phyloP scores from a whole-genome alignment of 2,329 filamentous ascomycete species.

The Proliferodiscus dingleyae region DNA sequence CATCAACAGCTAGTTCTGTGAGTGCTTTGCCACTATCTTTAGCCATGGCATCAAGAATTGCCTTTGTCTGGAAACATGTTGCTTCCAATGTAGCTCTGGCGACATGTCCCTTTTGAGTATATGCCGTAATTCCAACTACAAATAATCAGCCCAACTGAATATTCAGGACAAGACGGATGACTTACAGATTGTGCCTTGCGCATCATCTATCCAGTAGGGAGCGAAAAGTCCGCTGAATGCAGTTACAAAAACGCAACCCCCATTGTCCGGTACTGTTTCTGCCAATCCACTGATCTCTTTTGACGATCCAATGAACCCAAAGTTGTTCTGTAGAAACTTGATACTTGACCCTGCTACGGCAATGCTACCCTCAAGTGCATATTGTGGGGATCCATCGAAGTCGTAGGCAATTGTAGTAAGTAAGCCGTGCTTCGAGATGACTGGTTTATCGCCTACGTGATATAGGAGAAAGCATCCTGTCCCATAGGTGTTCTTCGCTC shows the following conservation, averaged over 20 bases:
- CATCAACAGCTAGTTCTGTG: slow-evolving; percentile 74
- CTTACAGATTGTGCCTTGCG: slow-evolving; percentile 67
- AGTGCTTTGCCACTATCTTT: slow-evolving; percentile 75
- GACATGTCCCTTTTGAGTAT: slow-evolving; percentile 81
- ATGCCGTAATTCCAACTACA: slow-evolving; percentile 71
- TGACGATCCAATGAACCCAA: slow-evolving; percentile 52
- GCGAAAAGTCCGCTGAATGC: slow-evolving; percentile 89
- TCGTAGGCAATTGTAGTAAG: slow-evolving; percentile 86
- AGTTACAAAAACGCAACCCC: slow-evolving; percentile 81
- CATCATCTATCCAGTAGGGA: slow-evolving; percentile 92
- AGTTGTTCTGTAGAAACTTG: slow-evolving; percentile 65
- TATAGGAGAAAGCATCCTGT: slow-evolving; percentile 83
- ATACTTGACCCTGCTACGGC: slow-evolving; percentile 78
- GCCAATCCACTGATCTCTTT: slow-evolving; percentile 48
- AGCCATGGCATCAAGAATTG: slow-evolving; percentile 88
- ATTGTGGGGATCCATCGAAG: slow-evolving; percentile 61
- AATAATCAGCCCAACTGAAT: not conserved
- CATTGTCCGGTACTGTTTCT: slow-evolving; percentile 60
- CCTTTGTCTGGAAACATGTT: slow-evolving; percentile 88
- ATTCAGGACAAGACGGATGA: not conserved
- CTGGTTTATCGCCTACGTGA: slow-evolving; percentile 77
- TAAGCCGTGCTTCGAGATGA: slow-evolving; percentile 78
- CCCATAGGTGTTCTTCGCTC: slow-evolving; percentile 82
- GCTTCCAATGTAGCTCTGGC: slow-evolving; percentile 86
- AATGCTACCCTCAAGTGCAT: slow-evolving; percentile 79